Evolutionary conservation across 2,329 filamentous ascomycete genomes (phyloP), one percentile per base, ranked within the genome.

Genomic region (Trichoderma hamatum): DNA sequence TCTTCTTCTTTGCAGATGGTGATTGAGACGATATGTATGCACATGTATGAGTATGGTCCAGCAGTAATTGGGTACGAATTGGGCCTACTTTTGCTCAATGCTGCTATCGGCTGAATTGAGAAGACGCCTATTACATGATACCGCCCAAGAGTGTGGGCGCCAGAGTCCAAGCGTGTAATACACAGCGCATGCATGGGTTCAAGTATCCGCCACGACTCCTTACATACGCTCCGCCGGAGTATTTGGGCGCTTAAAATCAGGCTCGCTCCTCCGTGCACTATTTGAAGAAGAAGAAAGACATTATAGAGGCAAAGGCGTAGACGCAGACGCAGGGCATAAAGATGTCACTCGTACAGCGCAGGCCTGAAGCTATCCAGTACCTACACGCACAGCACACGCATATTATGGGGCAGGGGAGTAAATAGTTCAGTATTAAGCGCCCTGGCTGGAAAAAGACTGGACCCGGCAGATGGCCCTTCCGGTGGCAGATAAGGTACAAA

Each of bases 31-130:
- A 11, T 61, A 32, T 61, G 39, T 49, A 13, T 61, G 39, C 26
- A 61, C 36, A 28, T 32, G 19, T 24, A 32, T 49, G 56, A 26
- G 39, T 13, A 30, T 36, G 28, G 19, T 10, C 28, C 24, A 28
- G 21, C 24, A 30, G 26, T 51, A n/a, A 58, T 69, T 64, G 67
- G 71, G 69, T 66, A 70, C 46, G 28, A 68, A 70, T 72, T 70
- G 67, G 71, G 71, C 68, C 46, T 49, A 58, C 34, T 52, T 62
- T 34, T 39, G 30, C 60, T 34, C 28, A 16, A 26, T 43, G n/a
- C 39, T 43, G 13, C 3, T 36, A 49, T 61, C 26, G 60, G 46
- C 60, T 63, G 60, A 63, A 52, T 63, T 34, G 30, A 26, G 28
- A 16, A 34, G 60, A 52, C n/a, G 10, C 43, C 43, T 43, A n/a